phyloP scores from a whole-genome alignment of 2,329 filamentous ascomycete genomes.

The Penicillium nordicum region DNA sequence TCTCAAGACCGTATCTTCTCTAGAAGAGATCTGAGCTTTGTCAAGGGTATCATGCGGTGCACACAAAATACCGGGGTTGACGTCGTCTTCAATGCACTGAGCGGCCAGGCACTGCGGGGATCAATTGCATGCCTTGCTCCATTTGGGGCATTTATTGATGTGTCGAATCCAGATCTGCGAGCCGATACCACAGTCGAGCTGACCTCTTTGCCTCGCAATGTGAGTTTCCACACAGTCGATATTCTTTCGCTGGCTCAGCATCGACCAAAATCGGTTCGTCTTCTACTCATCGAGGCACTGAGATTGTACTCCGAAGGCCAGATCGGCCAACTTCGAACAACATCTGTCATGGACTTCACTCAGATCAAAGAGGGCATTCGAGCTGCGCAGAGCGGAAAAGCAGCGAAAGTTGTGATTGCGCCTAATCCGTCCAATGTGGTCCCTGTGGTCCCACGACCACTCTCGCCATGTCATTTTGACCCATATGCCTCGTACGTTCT shows the following conservation, averaged over 20 bases:
- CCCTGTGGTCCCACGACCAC: not conserved
- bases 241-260: slow-evolving; percentile 8
- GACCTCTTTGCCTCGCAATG: not conserved
- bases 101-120: slow-evolving; percentile 15
- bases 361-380: slow-evolving; percentile 8
- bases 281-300: slow-evolving; percentile 5
- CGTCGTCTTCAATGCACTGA: slow-evolving; percentile 19
- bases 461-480: slow-evolving; percentile 14
- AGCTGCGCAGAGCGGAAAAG: not conserved
- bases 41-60: slow-evolving; percentile 13
- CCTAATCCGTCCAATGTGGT: slow-evolving; percentile 6
- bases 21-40: slow-evolving; percentile 10
- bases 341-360: slow-evolving; percentile 7
- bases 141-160: slow-evolving; percentile 20
- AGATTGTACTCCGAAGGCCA: slow-evolving; percentile 3
- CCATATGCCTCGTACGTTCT: slow-evolving; percentile 17
- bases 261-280: slow-evolving; percentile 3
- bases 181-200: slow-evolving; percentile 7
- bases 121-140: slow-evolving; percentile 15
- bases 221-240: slow-evolving; percentile 14
- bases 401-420: slow-evolving; percentile 12
- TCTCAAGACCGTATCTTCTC: slow-evolving; percentile 15
- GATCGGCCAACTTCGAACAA: slow-evolving; percentile 1
- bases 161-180: not conserved
- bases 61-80: slow-evolving; percentile 17